phyloP scores from a whole-genome alignment of 1,284 basidiomycete genomes.

The Ustilago crameri region DNA sequence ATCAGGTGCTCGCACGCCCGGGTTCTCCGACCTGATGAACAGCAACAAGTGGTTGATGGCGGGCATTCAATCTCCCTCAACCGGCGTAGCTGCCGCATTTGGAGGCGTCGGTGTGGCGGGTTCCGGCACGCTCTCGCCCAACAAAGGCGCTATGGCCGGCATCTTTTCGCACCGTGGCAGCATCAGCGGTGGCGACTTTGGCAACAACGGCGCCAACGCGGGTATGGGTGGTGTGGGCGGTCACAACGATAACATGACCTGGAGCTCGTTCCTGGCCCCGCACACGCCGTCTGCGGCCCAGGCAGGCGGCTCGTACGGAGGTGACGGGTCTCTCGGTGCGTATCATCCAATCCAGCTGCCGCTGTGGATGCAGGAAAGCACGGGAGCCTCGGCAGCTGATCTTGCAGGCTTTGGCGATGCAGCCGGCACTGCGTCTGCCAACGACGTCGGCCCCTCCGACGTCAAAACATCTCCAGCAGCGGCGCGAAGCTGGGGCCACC shows the following conservation, averaged over 20 bases:
- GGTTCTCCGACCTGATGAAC: constrained; percentile 12
- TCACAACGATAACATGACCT: constrained; percentile 10
- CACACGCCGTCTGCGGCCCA: constrained; percentile 20
- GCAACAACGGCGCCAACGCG: background rate
- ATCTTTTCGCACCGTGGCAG: constrained; percentile 32
- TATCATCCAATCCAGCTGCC: constrained; percentile 46
- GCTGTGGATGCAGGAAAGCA: constrained; percentile 51
- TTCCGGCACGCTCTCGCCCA: constrained; percentile 14
- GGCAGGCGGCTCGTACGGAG: constrained; percentile 11
- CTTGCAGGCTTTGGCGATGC: constrained; percentile 16
- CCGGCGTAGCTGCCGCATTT: constrained; percentile 4
- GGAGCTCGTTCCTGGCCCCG: constrained; percentile 31
- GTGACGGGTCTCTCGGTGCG: background rate
- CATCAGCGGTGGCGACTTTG: constrained; percentile 21
- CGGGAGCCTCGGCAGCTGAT: constrained; percentile 17
- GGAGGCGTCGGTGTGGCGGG: constrained; percentile 6
- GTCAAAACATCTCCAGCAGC: constrained; percentile 9
- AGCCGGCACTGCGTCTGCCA: constrained; percentile 3
- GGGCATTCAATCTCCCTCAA: constrained; percentile 21
- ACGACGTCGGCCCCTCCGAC: background rate
- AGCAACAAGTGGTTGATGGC: constrained; percentile 38
- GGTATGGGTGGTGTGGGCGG: background rate
- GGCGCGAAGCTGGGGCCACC: constrained; percentile 26
- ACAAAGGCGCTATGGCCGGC: constrained; percentile 16
- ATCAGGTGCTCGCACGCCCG: constrained; percentile 27